Percentiles rank a stretch among this genome's conserved stretches.
phyloP scores from a whole-genome alignment of 148 eudicot species.

The Heliamphora exappendiculata region DNA sequence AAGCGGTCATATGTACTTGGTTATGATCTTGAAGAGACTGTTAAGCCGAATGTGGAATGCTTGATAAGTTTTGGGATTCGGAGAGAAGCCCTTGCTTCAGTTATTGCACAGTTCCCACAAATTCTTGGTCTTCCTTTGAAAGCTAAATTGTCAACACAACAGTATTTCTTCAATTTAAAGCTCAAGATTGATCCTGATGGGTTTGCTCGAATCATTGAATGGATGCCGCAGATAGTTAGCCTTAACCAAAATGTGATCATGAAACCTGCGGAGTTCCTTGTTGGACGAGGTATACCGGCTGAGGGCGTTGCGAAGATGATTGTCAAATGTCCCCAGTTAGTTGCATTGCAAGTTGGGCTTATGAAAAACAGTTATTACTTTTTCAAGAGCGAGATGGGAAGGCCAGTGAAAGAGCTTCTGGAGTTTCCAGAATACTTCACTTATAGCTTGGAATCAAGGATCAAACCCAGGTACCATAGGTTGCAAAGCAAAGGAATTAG shows the following conservation, averaged over 20 bases:
- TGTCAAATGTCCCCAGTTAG: conserved; percentile 76
- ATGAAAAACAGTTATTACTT: conserved; percentile 93
- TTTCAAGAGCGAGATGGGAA: conserved; percentile 88
- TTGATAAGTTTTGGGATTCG: conserved; percentile 75
- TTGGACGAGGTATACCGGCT: conserved; percentile 44
- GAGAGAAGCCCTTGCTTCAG: conserved; percentile 45
- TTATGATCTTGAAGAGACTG: conserved; percentile 70
- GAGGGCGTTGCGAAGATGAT: conserved; percentile 78
- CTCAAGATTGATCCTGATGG: conserved; percentile 91
- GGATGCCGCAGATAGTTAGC: conserved; percentile 86
- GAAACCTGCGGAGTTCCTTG: conserved; percentile 70
- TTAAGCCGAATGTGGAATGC: conserved; percentile 81
- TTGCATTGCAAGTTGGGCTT: conserved; percentile 56
- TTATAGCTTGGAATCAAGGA: conserved; percentile 83
- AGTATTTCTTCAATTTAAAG: conserved; percentile 78
- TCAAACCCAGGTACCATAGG: conserved; percentile 72
- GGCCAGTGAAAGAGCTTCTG: conserved; percentile 77
- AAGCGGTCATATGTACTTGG: conserved; percentile 79
- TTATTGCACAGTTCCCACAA: conserved; percentile 83
- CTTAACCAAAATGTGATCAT: conserved; percentile 76
- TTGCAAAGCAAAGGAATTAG: conserved; percentile 66
- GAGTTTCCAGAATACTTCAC: conserved; percentile 94
- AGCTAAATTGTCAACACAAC: conserved; percentile 82
- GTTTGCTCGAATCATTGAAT: conserved; percentile 67
- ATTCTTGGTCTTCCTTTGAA: conserved; percentile 86